Evolutionary conservation across 352 stramenopile genomes (phyloP), one percentile per base, ranked within the genome.

Genomic region (Saprolegnia diclina): DNA sequence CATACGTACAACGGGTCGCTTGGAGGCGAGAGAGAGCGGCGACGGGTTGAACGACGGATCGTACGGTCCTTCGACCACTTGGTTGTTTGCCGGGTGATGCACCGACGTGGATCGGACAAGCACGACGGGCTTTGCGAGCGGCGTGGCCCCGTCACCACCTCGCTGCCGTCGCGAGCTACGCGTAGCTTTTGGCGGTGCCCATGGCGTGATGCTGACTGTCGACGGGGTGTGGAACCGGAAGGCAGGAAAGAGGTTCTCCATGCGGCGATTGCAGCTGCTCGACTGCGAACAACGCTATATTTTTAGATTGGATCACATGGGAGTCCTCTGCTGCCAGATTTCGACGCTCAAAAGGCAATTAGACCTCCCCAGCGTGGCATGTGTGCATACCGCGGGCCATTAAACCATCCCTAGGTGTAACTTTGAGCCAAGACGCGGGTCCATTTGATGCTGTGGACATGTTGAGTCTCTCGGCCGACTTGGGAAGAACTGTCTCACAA

Each of bases 211-310:
- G 35, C 45, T 32, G 29, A 63, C 13, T 5, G 9, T 26, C 32
- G 35, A 45, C 1, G 55, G 55, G 16, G 35, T 63, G 3, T 48
- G 42, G 55, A 48, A 48, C 35, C 21, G 55, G 35, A 63, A 63
- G 16, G 35, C 55, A 19, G 55, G 55, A 32, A 63, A 63, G 29
- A 37, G 26, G 55, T 63, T 63, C 24, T 37, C 55, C 55, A 63
- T 63, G 22, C 29, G 2, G 29, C 29, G 29, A 35, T 5, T 35
- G 29, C 29, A 5, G 29, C 29, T 35, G 5, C 29, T 35, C 29
- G 5, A 35, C n/a, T n/a, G n/a, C n/a, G 29, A 35, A 35, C 29
- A 35, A 35, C 2, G 29, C 29, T 35, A 35, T 35, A 35, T 35
- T 35, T 35, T 35, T 35, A 35, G 29, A 35, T 35, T 35, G 29